phyloP scores from a whole-genome alignment of 2,329 filamentous ascomycete species.

The Juglanconis oblonga region DNA sequence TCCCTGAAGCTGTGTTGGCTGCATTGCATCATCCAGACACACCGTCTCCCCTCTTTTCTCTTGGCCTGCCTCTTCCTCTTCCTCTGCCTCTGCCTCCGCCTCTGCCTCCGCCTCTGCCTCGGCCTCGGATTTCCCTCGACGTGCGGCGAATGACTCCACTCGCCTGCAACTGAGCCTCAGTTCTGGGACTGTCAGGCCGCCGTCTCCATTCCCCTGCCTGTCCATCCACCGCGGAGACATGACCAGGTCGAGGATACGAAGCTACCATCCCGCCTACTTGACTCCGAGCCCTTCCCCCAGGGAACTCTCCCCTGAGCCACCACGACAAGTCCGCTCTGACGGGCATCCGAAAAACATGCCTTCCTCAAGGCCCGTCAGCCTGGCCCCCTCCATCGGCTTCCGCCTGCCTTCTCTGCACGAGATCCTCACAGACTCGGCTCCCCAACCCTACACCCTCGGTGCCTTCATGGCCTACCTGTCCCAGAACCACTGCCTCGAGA shows the following conservation, averaged over 20 bases:
- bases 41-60: not conserved
- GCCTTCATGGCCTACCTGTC: constrained; percentile 97
- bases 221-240: constrained; percentile 29
- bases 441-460: constrained; percentile 83
- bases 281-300: constrained; percentile 38
- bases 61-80: not conserved
- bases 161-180: constrained; percentile 15
- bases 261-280: constrained; percentile 41
- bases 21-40: constrained; percentile 4
- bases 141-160: constrained; percentile 1
- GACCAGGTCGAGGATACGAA: constrained; percentile 45
- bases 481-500: constrained; percentile 95
- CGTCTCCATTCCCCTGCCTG: constrained; percentile 21
- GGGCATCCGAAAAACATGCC: constrained; percentile 42
- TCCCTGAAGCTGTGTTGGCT: not conserved
- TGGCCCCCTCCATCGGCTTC: constrained; percentile 37
- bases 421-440: constrained; percentile 81
- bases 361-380: constrained; percentile 48
- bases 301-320: constrained; percentile 42
- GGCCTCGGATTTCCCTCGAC: not conserved
- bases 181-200: constrained; percentile 22
- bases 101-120: too few relatives aligned
- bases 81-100: not conserved
- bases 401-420: constrained; percentile 72
- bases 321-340: constrained; percentile 44